Percentiles rank a stretch among this genome's conserved stretches.
These are phyloP conservation scores for Psilocybe subaeruginosa DNA, from an alignment of 768 basidiomycete species.

Conservation along the genomic window DNA sequence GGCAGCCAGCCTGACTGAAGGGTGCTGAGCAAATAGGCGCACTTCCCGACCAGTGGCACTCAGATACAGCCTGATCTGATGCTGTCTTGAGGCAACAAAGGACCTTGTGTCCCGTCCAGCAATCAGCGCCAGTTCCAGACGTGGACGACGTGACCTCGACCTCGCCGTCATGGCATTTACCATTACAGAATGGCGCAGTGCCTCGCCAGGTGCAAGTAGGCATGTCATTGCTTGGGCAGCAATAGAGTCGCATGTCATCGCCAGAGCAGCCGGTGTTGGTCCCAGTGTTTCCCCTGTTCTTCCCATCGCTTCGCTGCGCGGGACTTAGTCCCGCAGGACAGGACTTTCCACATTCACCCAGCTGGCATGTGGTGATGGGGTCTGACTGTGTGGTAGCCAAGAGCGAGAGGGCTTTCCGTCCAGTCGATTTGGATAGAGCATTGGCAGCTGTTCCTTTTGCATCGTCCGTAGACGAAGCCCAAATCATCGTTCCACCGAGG, in stretches of 20 bases:
- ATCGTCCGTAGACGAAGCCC: neutral
- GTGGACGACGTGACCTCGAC: neutral
- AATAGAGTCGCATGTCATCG: neutral
- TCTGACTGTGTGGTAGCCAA: neutral
- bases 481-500: neutral
- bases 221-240: neutral
- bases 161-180: slow-evolving; percentile 1
- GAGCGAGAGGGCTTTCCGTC: neutral
- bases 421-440: neutral
- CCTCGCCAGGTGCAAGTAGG: neutral
- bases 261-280: neutral
- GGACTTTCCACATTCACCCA: neutral
- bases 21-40: neutral
- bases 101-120: neutral
- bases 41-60: neutral
- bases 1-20: neutral
- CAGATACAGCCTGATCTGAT: neutral
- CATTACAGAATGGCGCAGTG: neutral
- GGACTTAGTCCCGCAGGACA: neutral
- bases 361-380: neutral
- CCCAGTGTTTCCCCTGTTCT: neutral
- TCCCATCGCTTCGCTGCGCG: neutral
- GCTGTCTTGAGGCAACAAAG: neutral
- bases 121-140: neutral
- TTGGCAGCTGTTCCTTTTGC: neutral